A percentile compares a stretch with the other conserved stretches of the same genome.
These are phyloP conservation scores for Crithidia mellificae DNA, from an alignment of 208 protist species.

Conservation along the genomic window DNA sequence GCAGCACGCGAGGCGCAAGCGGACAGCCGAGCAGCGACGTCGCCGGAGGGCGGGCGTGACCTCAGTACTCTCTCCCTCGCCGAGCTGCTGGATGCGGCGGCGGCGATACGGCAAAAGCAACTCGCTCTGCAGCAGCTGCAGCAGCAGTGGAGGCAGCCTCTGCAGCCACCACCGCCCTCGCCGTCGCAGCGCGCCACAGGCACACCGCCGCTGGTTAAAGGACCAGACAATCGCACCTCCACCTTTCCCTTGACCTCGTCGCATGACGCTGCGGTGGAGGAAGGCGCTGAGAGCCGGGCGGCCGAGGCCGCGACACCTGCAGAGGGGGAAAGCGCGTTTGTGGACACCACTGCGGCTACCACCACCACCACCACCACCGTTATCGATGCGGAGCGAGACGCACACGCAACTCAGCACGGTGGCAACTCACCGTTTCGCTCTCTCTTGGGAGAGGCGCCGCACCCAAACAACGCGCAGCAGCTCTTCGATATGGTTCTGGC, in stretches of 20 bases:
- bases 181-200: background rate
- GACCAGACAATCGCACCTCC: no score
- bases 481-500: conserved; percentile 33
- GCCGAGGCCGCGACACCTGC: background rate
- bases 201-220: background rate
- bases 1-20: background rate
- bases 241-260: background rate
- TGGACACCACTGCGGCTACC: no score
- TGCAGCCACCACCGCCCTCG: conserved; percentile 5
- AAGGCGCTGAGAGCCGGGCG: no score
- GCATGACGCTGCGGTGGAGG: background rate
- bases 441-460: background rate
- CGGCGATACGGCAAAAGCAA: conserved; percentile 58
- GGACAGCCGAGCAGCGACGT: background rate
- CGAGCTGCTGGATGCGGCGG: conserved; percentile 74
- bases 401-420: background rate
- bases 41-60: conserved; percentile 24
- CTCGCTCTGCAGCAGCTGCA: conserved; percentile 58
- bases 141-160: conserved; percentile 23
- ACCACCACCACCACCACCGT: no score
- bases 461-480: conserved; percentile 22
- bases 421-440: conserved; percentile 24
- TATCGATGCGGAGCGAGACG: background rate
- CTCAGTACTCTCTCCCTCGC: conserved; percentile 61
- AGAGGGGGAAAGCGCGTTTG: background rate